Percentiles rank a stretch among this genome's conserved stretches.
Evolutionary conservation across 306 rosid genomes (phyloP).

Genomic region (Astragalus glycyphyllos): DNA sequence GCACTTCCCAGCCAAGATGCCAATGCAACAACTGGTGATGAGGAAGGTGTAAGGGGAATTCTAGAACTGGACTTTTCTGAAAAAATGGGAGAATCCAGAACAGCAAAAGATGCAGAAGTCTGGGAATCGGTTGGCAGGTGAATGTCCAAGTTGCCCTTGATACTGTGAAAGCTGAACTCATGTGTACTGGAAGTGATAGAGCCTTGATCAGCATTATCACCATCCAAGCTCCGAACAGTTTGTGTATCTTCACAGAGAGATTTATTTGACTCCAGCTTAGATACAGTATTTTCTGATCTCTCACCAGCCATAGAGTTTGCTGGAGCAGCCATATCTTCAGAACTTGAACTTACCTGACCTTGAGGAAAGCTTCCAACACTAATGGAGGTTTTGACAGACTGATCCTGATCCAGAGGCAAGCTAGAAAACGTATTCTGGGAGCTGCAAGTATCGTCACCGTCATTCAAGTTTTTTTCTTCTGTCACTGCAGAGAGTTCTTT

Average conservation of each 20-base stretch:
- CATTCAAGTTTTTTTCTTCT: constrained; percentile 77
- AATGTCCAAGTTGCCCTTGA: constrained; percentile 57
- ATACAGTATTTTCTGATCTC: constrained; percentile 54
- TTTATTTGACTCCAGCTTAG: constrained; percentile 56
- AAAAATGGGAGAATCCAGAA: constrained; percentile 77
- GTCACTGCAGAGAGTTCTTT: constrained; percentile 85
- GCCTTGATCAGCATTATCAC: constrained; percentile 71
- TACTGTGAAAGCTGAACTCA: constrained; percentile 63
- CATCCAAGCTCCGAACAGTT: constrained; percentile 68
- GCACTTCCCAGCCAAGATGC: constrained; percentile 90
- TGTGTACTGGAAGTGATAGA: constrained; percentile 71
- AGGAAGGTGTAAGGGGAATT: constrained; percentile 57
- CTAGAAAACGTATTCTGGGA: constrained; percentile 91
- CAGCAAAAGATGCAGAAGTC: constrained; percentile 68
- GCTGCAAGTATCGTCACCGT: constrained; percentile 84
- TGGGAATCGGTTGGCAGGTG: constrained; percentile 66
- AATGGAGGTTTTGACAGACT: constrained; percentile 83
- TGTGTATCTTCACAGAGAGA: constrained; percentile 52
- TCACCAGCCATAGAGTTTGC: constrained; percentile 51
- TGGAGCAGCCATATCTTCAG: constrained; percentile 71
- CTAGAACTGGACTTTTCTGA: constrained; percentile 82
- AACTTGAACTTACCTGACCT: constrained; percentile 87
- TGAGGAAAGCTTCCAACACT: constrained; percentile 95
- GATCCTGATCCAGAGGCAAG: constrained; percentile 85
- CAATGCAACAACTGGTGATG: constrained; percentile 77